phyloP scores from a whole-genome alignment of 305 asterid species.

The Fraxinus baroniana region DNA sequence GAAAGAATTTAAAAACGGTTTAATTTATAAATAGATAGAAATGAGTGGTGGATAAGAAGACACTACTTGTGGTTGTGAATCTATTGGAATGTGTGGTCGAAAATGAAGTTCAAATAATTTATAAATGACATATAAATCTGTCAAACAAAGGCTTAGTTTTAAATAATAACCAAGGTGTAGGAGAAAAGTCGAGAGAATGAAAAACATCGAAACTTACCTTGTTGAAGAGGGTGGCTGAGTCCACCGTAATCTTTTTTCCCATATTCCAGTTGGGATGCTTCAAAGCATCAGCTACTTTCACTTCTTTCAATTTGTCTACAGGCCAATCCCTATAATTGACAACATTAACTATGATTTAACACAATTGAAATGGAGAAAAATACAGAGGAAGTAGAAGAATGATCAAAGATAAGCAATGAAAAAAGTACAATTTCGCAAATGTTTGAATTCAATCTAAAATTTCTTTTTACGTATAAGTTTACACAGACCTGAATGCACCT shows the following conservation, averaged over 20 bases:
- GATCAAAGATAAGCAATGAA: not conserved
- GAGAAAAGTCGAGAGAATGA: not conserved
- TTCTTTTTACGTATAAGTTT: not conserved
- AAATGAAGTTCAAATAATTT: no score
- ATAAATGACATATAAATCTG: not conserved
- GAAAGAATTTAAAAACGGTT: not conserved
- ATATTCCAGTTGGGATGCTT: conserved; percentile 99
- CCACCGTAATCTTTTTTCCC: conserved; percentile 98
- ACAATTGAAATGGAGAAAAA: not conserved
- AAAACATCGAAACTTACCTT: conserved; percentile 48
- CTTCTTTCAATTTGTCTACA: conserved; percentile 86
- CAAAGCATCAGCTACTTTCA: conserved; percentile 96
- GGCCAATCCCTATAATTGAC: conserved; percentile 71
- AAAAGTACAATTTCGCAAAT: not conserved
- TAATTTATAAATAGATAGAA: no score
- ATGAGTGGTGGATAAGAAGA: not conserved
- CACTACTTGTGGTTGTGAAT: no score
- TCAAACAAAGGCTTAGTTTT: not conserved
- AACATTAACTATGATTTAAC: conserved; percentile 4
- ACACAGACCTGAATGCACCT: conserved; percentile 81
- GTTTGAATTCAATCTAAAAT: not conserved
- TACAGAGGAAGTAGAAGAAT: not conserved
- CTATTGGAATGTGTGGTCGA: not conserved
- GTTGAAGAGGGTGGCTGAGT: conserved; percentile 96
- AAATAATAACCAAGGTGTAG: not conserved